These are phyloP conservation scores for Aureobasidium sp. DNA, from an alignment of 2,329 filamentous ascomycete genomes.

Conservation along the genomic window DNA sequence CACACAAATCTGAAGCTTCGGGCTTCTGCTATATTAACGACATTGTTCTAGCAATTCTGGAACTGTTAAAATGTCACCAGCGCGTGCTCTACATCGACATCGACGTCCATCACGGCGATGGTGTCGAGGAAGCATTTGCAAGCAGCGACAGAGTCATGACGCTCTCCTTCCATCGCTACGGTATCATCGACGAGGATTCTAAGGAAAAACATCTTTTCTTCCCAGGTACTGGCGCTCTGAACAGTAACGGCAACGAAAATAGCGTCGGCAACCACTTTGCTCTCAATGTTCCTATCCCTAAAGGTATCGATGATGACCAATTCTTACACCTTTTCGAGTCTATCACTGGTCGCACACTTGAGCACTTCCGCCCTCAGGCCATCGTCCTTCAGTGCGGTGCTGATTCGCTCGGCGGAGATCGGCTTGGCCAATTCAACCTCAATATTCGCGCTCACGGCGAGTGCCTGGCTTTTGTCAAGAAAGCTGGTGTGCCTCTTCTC, in stretches of 20 bases:
- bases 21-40: constrained; percentile 99
- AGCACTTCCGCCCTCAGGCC: constrained; percentile 77
- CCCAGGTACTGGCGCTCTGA: constrained; percentile 60
- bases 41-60: constrained; percentile 87
- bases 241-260: constrained; percentile 60
- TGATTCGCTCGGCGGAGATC: constrained; percentile 87
- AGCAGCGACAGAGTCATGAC: constrained; percentile 87
- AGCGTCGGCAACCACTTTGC: constrained; percentile 69
- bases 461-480: constrained; percentile 85
- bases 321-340: constrained; percentile 80
- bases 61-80: constrained; percentile 72
- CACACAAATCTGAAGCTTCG: constrained; percentile 86
- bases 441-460: constrained; percentile 91
- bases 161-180: constrained; percentile 94
- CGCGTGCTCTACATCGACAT: constrained; percentile 93
- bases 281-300: constrained; percentile 61
- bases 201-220: constrained; percentile 52
- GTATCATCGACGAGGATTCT: constrained; percentile 48
- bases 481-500: constrained; percentile 70
- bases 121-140: constrained; percentile 86
- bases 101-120: constrained; percentile 85
- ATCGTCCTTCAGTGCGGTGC: constrained; percentile 95
- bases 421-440: constrained; percentile 91
- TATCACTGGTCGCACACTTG: constrained; percentile 70
- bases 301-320: constrained; percentile 63